Base-by-base conservation (phyloP, 1,284 basidiomycete genomes). In the Microbotryomycetes sp. region DNA sequence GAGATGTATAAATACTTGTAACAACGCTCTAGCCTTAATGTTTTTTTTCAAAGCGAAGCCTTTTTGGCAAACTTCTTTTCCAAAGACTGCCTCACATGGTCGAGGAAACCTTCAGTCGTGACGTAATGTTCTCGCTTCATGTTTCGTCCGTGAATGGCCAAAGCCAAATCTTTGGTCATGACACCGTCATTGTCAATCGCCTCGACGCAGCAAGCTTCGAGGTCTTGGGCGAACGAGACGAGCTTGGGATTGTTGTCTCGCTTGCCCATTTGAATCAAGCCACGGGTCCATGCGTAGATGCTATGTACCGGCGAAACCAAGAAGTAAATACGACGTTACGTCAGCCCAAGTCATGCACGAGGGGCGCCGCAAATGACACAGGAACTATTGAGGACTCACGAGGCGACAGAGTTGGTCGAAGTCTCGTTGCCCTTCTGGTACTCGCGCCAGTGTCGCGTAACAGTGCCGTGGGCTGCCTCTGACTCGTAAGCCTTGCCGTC, bases 201-300 rank as follows among this genome's bases (percentile, higher is more conserved):
- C 77, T 97, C 91, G 2, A 96, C 81, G 75, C 96, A 97, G 53
- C 89, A 83, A 24, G 78, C 81, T 80, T 98, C 96, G 52, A 98
- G 82, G 61, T 85, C 84, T 53, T 81, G 73, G 72, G 89, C 91
- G 78, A 96, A 98, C 52, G 77, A 77, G 60, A 79, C 79, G 49
- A 98, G 83, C 50, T 81, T 79, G 35, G 84, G 82, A 75, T 96
- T 97, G 51, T 79, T 78, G 76, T 98, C 94, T 31, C 97, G 81
- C 79, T 91, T 92, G 69, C 92, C 94, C 65, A 94, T 86, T 80
- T 94, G 91, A 45, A 91, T 79, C 35, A 97, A 81, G 1, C 94
- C 94, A 54, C 96, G 85, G 18, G 94, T 98, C 94, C 94, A 98
- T 15, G 94, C 94, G 73, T 94, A 98, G 80, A 98, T 97, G 60